Evolutionary conservation across 2,329 filamentous ascomycete genomes (phyloP).

Genomic region (Spiromastix sp.): DNA sequence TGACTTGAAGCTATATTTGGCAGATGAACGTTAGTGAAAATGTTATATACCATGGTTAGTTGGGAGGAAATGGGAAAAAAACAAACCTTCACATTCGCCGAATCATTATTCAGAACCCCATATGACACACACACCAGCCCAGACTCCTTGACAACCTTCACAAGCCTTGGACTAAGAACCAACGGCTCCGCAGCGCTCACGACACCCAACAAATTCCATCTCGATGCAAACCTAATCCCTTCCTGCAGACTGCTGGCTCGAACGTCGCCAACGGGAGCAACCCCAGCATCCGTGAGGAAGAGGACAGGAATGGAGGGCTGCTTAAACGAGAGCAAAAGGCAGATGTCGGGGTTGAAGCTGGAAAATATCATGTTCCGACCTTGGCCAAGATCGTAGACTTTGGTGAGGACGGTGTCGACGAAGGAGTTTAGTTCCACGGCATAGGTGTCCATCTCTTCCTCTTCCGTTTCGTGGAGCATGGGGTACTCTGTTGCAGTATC

Average conservation of each 20-base stretch:
- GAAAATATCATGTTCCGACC: constrained; percentile 93
- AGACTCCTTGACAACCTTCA: constrained; percentile 87
- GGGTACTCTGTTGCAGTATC: constrained; percentile 58
- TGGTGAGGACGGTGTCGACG: constrained; percentile 81
- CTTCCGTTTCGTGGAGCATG: constrained; percentile 90
- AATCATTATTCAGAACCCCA: constrained; percentile 81
- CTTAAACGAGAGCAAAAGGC: constrained; percentile 87
- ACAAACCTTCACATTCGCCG: constrained; percentile 71
- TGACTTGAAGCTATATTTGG: constrained; percentile 61
- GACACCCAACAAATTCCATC: constrained; percentile 90
- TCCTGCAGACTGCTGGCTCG: constrained; percentile 87
- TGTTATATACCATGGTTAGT: too few relatives aligned
- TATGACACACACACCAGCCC: constrained; percentile 93
- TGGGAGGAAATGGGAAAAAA: background rate
- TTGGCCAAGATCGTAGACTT: constrained; percentile 76
- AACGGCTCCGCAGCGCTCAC: constrained; percentile 83
- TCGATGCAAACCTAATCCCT: constrained; percentile 83
- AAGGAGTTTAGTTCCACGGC: constrained; percentile 76
- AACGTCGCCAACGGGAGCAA: constrained; percentile 72
- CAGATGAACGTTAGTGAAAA: too few relatives aligned
- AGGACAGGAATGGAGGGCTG: constrained; percentile 93
- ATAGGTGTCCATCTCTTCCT: constrained; percentile 89
- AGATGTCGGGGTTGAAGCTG: constrained; percentile 95
- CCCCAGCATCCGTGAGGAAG: constrained; percentile 85
- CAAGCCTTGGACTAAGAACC: constrained; percentile 77